phyloP scores from a whole-genome alignment of 2,329 filamentous ascomycete species.

The Penicillium sp. region DNA sequence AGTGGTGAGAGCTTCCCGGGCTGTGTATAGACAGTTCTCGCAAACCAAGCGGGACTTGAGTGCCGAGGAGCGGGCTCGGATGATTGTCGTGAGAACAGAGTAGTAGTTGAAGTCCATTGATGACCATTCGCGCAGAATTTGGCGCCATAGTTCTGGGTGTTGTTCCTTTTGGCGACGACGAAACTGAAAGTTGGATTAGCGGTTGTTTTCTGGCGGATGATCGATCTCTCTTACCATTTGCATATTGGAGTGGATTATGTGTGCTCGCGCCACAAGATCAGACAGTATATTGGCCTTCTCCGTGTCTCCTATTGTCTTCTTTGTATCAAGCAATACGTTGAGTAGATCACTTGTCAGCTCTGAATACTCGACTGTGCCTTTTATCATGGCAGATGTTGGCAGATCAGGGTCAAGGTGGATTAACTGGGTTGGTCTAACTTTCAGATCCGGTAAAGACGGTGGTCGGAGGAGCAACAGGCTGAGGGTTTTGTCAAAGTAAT shows the following conservation, averaged over 20 bases:
- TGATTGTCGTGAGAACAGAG: conserved; percentile 23
- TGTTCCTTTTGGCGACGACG: conserved; percentile 18
- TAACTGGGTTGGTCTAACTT: conserved; percentile 18
- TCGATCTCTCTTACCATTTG: conserved; percentile 15
- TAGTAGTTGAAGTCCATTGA: conserved; percentile 28
- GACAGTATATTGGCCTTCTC: conserved; percentile 23
- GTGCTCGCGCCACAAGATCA: conserved; percentile 19
- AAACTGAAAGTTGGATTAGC: conserved; percentile 9
- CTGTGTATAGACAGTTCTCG: conserved; percentile 25
- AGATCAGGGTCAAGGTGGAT: conserved; percentile 22
- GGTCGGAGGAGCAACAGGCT: conserved; percentile 26
- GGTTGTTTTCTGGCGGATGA: neutral
- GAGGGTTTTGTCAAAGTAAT: conserved; percentile 25
- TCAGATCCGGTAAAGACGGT: conserved; percentile 24
- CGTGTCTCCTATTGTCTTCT: conserved; percentile 15
- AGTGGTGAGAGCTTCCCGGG: conserved; percentile 21
- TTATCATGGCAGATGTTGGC: conserved; percentile 21
- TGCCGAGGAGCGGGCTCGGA: conserved; percentile 24
- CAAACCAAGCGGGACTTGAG: conserved; percentile 27
- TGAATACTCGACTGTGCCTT: conserved; percentile 19
- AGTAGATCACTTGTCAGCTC: conserved; percentile 17
- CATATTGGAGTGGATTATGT: conserved; percentile 19
- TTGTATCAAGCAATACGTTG: conserved; percentile 19
- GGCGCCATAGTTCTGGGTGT: conserved; percentile 15
- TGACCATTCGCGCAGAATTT: conserved; percentile 20